Evolutionary conservation across 2,329 filamentous ascomycete species (phyloP), one percentile per base, ranked within the genome.

Genomic region (Furcasterigmium furcatum): DNA sequence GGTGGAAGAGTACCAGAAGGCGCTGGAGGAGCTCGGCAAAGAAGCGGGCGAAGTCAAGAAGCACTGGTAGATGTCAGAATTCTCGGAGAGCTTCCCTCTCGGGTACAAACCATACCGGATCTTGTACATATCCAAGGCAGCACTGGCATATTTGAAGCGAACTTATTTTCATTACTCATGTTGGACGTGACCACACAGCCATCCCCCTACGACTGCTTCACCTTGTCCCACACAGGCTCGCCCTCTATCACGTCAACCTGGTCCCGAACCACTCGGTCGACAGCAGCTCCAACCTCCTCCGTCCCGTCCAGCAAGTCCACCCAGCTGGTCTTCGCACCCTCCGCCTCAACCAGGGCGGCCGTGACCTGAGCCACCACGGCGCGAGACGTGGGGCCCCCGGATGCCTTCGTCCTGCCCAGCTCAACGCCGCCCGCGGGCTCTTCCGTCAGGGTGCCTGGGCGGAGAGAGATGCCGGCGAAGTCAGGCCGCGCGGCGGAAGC

Each of bases 11-110:
- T 81, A 81, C 48, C 76, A 80, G 55, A 55, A 62, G 24, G 85
- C 85, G 12, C 63, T 92, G 51, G 75, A 75, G 52, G 73, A 73
- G 57, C 67, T 91, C 52, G 80, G 80, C 42, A 73, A 76, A 46
- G 84, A 87, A 55, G 85, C 84, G 1, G 59, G 57, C n/a, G 60
- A 64, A 29, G 53, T 48, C 7, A 51, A 46, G 46, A 52, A 45
- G 46, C 48, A 51, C 14, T 30, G 48, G 18, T 52, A 50, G 48
- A 32, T 27, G 12, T 12, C 24, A 27, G n/a, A n/a, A n/a, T n/a
- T n/a, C n/a, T n/a, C n/a, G n/a, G n/a, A n/a, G n/a, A n/a, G n/a
- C n/a, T n/a, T n/a, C n/a, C n/a, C n/a, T n/a, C n/a, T n/a, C n/a
- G n/a, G n/a, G n/a, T n/a, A n/a, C n/a, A n/a, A n/a, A n/a, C n/a